Base-by-base conservation (phyloP, 192 early-diverging fungal genomes). In the Paraglomus brasilianum region DNA sequence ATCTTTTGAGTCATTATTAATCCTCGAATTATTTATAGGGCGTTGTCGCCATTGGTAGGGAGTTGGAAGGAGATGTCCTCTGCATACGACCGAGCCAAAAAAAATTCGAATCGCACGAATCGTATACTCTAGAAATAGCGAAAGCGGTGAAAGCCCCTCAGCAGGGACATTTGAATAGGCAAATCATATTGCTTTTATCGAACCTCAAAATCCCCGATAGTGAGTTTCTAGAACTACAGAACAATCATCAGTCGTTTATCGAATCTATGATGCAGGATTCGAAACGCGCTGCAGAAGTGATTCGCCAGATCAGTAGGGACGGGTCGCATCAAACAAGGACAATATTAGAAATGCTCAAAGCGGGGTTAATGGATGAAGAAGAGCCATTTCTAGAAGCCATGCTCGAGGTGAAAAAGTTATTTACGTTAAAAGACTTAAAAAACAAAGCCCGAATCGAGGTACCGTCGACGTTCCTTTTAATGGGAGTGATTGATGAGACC, bases 131-230 rank as follows among this genome's bases (percentile, higher is more conserved):
- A 1, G 89, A 91, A 63, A 77, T 91, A 5, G 82, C 83, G 13
- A 83, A 80, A 45, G 75, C 78, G 0, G 82, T 87, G 0, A 71
- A 15, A 53, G 53, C 55, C 7, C 81, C 74, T 39, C 77, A 82
- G 13, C 69, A 81, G 1, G 80, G 80, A 0, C 85, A 80, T 57
- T 65, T 91, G 0, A 91, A 91, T 71, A 67, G 87, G 19, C 89
- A 91, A 60, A 76, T 87, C 10, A 89, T 91, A 60, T 78, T 83
- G 0, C 55, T 91, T 1, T 57, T 91, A 7, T 72, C 82, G 8
- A 47, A 76, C 9, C 75, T 88, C 5, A 88, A 87, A 0, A 79
- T 91, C 1, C 51, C 78, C 0, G 82, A 88, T 48, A 53, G 75
- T 19, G 39, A 43, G 1, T 67, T 67, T 43, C n/a, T 67, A 4